Percentiles rank a stretch among this genome's conserved stretches.
Evolutionary conservation across 2,329 filamentous ascomycete species (phyloP).

Genomic region (Trichoderma guizhouense): DNA sequence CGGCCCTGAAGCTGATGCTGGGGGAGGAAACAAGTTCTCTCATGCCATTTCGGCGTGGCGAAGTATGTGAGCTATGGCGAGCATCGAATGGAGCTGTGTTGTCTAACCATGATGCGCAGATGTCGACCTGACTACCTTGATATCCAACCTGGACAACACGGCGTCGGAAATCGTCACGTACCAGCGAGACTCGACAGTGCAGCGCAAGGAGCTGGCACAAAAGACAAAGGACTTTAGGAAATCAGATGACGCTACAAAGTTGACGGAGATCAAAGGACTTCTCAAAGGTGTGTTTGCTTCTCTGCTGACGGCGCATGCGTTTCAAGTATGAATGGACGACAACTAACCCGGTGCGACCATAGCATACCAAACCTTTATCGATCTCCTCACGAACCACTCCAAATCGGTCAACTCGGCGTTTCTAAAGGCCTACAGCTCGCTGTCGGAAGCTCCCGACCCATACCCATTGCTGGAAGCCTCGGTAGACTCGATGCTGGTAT

Average conservation of each 20-base stretch:
- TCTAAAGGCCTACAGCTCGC: conserved; percentile 83
- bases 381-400: conserved; percentile 91
- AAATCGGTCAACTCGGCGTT: conserved; percentile 93
- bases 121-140: conserved; percentile 80
- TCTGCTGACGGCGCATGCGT: not conserved
- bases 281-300: conserved; percentile 66
- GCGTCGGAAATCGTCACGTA: conserved; percentile 94
- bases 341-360: not conserved
- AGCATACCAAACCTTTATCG: conserved; percentile 98
- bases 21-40: conserved; percentile 90
- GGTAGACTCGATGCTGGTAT: conserved; percentile 86
- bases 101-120: conserved; percentile 47
- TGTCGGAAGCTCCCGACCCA: conserved; percentile 94
- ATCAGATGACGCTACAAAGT: conserved; percentile 81
- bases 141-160: conserved; percentile 82
- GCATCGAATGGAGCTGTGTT: not conserved
- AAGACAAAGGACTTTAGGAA: conserved; percentile 99
- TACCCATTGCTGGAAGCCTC: conserved; percentile 95
- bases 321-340: not conserved
- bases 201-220: conserved; percentile 95
- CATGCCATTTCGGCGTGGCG: conserved; percentile 94
- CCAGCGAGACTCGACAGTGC: conserved; percentile 91
- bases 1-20: conserved; percentile 38
- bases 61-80: conserved; percentile 52
- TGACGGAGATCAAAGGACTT: conserved; percentile 83